phyloP scores from a whole-genome alignment of 495 filamentous ascomycete genomes.

The Xylaria scruposa region DNA sequence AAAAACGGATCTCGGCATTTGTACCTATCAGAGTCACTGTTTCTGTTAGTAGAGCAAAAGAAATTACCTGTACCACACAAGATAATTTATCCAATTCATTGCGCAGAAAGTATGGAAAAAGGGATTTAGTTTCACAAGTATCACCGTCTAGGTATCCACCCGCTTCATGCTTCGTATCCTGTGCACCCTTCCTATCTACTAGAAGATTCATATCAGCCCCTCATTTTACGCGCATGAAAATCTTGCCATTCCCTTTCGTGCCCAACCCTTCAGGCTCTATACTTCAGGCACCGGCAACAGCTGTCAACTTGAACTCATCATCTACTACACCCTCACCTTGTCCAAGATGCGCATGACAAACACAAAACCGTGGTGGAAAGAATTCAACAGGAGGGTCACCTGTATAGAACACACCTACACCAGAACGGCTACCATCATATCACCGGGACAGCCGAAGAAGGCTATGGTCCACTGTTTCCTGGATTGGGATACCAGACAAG shows the following conservation, averaged over 20 bases:
- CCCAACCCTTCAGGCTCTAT: not conserved
- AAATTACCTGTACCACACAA: not conserved
- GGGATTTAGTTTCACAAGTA: not conserved
- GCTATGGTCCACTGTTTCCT: not conserved
- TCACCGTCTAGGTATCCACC: not conserved
- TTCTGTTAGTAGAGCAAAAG: too few relatives aligned
- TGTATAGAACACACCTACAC: not conserved
- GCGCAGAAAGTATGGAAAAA: not conserved
- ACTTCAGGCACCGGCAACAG: not conserved
- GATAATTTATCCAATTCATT: not conserved
- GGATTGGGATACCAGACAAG: conserved; percentile 1
- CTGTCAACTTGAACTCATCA: not conserved
- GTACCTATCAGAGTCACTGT: not conserved
- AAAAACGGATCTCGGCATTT: not conserved
- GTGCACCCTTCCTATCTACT: not conserved
- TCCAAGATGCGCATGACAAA: conserved; percentile 1
- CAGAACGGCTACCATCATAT: not conserved
- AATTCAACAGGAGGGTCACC: not conserved
- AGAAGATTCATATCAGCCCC: not conserved
- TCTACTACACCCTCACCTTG: not conserved
- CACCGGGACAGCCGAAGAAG: not conserved
- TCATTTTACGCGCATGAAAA: not conserved
- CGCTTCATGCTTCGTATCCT: not conserved
- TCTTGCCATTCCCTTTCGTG: not conserved
- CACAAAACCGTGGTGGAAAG: conserved; percentile 3